Evolutionary conservation across 768 basidiomycete genomes (phyloP), one percentile per base, ranked within the genome.

Genomic region (Fomitopsis pulvina): DNA sequence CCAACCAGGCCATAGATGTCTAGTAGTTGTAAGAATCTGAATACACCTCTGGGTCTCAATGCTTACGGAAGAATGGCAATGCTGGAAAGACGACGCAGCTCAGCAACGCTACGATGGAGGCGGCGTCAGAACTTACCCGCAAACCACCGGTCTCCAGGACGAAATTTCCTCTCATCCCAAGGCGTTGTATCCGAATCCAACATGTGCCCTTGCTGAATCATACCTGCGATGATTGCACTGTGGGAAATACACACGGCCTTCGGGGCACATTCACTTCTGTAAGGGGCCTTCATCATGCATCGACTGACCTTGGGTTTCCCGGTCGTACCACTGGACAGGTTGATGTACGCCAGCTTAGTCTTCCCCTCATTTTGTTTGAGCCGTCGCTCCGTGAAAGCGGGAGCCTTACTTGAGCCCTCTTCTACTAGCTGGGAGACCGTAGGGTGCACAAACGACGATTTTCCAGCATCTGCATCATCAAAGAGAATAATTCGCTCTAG

Each of bases 311-410:
- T 85, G 0, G 86, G 85, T 52, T 69, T 78, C 0, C 86, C 85
- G 3, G 86, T 88, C 0, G 85, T 88, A 16, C 83, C 83, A 18
- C 83, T 85, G 0, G 85, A 86, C 57, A 87, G 86, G 57, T 72
- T 79, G 25, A 86, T 64, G 51, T 85, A 79, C 0, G 86, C 85
- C 10, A 87, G 58, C 58, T 84, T 87, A 2, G 74, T 79, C 62
- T 70, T 83, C 16, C 69, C 83, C 63, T 87, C 85, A 2, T 81
- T 80, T 0, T 71, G 70, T 1, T 47, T 61, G 27, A 87, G 61
- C 28, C 53, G 70, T 25, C 73, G 67, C 58, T 87, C 83, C 6
- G 63, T 63, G 52, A 78, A 83, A 5, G 59, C 46, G 0, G 63
- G 55, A 3, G 62, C 57, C 25, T 59, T 58, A 2, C 63, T 60